phyloP scores from a whole-genome alignment of 495 filamentous ascomycete genomes.

The Annulohypoxylon moriforme region DNA sequence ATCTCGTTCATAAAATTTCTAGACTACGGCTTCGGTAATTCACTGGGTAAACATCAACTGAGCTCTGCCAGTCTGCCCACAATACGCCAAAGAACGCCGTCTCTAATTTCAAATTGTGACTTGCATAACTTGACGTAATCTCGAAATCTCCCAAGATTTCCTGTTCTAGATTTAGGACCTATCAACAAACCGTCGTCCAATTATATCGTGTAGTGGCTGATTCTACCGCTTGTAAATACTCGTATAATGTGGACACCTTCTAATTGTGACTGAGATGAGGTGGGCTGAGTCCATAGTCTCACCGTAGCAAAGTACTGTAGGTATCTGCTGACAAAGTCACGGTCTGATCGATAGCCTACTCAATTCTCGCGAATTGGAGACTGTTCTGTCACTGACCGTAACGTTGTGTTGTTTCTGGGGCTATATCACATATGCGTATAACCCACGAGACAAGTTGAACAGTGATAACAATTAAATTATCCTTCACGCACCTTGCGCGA shows the following conservation, averaged over 20 bases:
- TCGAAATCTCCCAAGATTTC: not conserved
- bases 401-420: not conserved
- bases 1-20: slow-evolving; percentile 10
- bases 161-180: not conserved
- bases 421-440: not conserved
- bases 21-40: not conserved
- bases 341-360: not conserved
- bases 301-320: not conserved
- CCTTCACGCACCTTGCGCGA: slow-evolving; percentile 2
- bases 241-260: slow-evolving; percentile 1
- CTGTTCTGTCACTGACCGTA: not conserved
- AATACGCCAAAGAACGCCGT: not conserved
- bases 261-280: not conserved
- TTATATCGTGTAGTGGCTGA: not conserved
- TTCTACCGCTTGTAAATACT: not conserved
- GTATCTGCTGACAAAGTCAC: not conserved
- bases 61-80: not conserved
- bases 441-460: not conserved
- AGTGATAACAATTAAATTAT: slow-evolving; percentile 4
- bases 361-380: not conserved
- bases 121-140: slow-evolving; percentile 2
- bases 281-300: not conserved
- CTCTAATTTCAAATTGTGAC: slow-evolving; percentile 23
- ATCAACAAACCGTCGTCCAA: slow-evolving; percentile 2
- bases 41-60: not conserved